phyloP scores from a whole-genome alignment of 345 rosid genomes.

The Populus tremula region DNA sequence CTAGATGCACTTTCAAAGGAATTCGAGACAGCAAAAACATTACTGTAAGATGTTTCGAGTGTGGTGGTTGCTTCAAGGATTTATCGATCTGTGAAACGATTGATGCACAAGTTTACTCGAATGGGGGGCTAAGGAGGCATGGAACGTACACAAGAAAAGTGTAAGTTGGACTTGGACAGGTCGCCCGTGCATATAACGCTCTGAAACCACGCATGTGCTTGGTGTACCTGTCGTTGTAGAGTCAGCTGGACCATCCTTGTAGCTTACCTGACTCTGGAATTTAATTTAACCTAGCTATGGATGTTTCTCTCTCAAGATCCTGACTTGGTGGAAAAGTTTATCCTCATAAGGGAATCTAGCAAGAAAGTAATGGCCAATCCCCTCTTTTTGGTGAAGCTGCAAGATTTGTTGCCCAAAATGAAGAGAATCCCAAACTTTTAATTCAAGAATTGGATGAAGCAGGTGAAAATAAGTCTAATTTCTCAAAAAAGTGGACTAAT shows the following conservation, averaged over 20 bases:
- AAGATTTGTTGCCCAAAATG: neutral
- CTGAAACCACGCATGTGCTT: conserved; percentile 43
- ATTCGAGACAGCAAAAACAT: neutral
- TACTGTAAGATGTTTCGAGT: no score
- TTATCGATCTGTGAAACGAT: neutral
- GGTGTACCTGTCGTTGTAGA: neutral
- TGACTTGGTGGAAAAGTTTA: neutral
- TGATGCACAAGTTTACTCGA: conserved; percentile 1
- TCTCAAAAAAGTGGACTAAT: no score
- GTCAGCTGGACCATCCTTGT: conserved; percentile 26
- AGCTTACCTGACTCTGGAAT: neutral
- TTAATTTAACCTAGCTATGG: neutral
- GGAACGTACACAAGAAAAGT: conserved; percentile 5
- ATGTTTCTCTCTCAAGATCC: no score
- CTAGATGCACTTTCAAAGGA: no score
- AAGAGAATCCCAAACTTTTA: neutral
- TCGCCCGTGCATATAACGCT: neutral
- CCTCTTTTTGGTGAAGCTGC: neutral
- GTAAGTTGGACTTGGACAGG: conserved; percentile 18
- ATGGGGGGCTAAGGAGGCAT: neutral
- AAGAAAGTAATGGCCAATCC: neutral
- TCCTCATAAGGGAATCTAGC: neutral
- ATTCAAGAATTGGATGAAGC: neutral
- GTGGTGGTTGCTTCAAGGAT: neutral
- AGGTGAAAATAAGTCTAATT: neutral